phyloP scores from a whole-genome alignment of 2,329 filamentous ascomycete species.

The Cryphonectria carpinicola region DNA sequence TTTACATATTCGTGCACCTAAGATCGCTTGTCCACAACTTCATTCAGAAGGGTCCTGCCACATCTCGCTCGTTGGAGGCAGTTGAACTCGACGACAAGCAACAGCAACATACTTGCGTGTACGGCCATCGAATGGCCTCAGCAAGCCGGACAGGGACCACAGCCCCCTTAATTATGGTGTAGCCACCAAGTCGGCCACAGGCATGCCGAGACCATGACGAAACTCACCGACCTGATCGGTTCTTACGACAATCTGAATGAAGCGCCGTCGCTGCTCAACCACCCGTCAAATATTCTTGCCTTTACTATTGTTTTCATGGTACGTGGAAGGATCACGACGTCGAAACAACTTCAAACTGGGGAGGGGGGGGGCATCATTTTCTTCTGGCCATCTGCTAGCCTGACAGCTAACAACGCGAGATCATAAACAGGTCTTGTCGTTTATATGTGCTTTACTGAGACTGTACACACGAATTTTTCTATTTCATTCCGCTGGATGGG shows the following conservation, averaged over 20 bases:
- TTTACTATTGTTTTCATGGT: constrained; percentile 23
- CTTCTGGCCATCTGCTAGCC: neutral
- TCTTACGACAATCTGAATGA: constrained; percentile 19
- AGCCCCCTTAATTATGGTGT: neutral
- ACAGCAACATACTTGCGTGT: neutral
- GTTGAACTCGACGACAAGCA: neutral
- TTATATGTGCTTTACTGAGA: constrained; percentile 29
- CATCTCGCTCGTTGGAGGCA: neutral
- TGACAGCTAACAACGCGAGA: neutral
- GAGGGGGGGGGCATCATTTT: neutral
- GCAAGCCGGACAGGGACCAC: neutral
- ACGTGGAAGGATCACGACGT: constrained; percentile 1
- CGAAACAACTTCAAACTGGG: neutral
- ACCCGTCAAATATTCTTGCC: constrained; percentile 20
- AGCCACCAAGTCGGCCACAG: neutral
- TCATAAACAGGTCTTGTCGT: constrained; percentile 25
- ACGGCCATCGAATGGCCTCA: neutral
- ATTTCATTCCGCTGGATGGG: constrained; percentile 31
- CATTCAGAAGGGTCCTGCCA: neutral
- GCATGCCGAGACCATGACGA: constrained; percentile 16
- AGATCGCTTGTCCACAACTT: neutral
- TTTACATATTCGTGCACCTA: neutral
- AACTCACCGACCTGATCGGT: constrained; percentile 24
- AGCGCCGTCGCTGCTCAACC: constrained; percentile 18
- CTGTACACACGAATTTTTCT: constrained; percentile 31